Evolutionary conservation across 2,329 filamentous ascomycete species (phyloP).

Genomic region (Colletotrichum tropicicola): DNA sequence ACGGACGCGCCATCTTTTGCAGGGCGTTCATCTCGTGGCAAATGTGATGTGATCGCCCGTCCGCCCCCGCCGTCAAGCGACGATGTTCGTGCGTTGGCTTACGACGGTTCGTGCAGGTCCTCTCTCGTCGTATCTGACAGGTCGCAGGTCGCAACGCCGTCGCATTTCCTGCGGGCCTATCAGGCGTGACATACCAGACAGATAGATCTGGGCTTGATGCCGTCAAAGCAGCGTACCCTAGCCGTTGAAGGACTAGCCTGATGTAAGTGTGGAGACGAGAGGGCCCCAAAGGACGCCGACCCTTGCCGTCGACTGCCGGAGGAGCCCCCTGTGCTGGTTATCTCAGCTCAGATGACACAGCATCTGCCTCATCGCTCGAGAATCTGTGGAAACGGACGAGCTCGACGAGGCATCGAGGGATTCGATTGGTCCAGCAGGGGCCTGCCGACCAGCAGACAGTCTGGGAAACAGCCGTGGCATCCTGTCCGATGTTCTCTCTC

Average conservation of each 20-base stretch:
- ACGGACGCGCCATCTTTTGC: conserved; percentile 4
- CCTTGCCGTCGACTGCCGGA: conserved; percentile 12
- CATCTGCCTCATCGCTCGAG: conserved; percentile 24
- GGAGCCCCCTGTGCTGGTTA: conserved; percentile 13
- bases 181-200: neutral
- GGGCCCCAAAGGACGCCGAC: neutral
- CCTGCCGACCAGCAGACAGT: neutral
- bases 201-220: conserved; percentile 8
- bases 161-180: conserved; percentile 7
- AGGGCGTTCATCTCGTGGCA: neutral
- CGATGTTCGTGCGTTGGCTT: conserved; percentile 2
- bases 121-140: conserved; percentile 9
- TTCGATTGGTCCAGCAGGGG: conserved; percentile 12
- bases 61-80: conserved; percentile 12
- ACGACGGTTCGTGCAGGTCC: conserved; percentile 11
- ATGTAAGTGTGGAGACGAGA: conserved; percentile 17
- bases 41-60: conserved; percentile 4
- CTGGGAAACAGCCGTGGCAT: conserved; percentile 9
- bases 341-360: conserved; percentile 26
- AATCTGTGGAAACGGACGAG: conserved; percentile 30
- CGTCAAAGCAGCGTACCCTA: conserved; percentile 10
- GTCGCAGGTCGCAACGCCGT: conserved; percentile 1
- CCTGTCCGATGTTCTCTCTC: neutral
- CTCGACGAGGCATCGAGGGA: conserved; percentile 8
- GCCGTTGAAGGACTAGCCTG: conserved; percentile 14